These are phyloP conservation scores for Globisporangium nunn DNA, from an alignment of 352 stramenopile genomes.

Conservation along the genomic window DNA sequence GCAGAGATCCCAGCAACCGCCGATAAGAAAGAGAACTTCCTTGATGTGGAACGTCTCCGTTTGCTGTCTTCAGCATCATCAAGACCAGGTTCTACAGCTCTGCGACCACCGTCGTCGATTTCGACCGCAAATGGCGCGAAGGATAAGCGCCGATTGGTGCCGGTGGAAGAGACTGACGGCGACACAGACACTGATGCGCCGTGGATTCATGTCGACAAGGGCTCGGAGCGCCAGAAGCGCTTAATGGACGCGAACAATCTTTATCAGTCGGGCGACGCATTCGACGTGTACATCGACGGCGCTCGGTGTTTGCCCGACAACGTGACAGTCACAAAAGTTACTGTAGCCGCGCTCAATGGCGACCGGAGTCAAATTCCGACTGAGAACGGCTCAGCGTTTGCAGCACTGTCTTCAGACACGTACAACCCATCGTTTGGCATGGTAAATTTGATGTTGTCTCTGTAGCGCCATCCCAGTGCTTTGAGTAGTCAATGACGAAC, in stretches of 20 bases:
- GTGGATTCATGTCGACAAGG: conserved; percentile 40
- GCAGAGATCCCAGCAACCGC: conserved; percentile 2
- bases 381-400: conserved; percentile 23
- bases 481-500: neutral
- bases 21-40: conserved; percentile 12
- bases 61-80: conserved; percentile 24
- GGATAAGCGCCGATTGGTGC: conserved; percentile 17
- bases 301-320: conserved; percentile 69
- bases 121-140: conserved; percentile 7
- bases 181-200: conserved; percentile 3
- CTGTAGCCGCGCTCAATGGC: conserved; percentile 45
- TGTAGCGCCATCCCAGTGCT: too few species aligned
- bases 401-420: conserved; percentile 14
- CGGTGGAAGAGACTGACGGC: conserved; percentile 17
- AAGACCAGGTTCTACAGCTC: conserved; percentile 15
- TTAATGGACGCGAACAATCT: conserved; percentile 12
- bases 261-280: conserved; percentile 62
- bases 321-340: conserved; percentile 62
- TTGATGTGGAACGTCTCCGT: conserved; percentile 28
- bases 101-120: conserved; percentile 16
- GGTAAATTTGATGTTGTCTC: conserved; percentile 17
- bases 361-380: conserved; percentile 33
- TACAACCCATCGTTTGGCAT: conserved; percentile 45
- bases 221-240: conserved; percentile 17
- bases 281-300: conserved; percentile 78